Evolutionary conservation across 345 rosid species (phyloP), one percentile per base, ranked within the genome.

Genomic region (Camelina hispida): DNA sequence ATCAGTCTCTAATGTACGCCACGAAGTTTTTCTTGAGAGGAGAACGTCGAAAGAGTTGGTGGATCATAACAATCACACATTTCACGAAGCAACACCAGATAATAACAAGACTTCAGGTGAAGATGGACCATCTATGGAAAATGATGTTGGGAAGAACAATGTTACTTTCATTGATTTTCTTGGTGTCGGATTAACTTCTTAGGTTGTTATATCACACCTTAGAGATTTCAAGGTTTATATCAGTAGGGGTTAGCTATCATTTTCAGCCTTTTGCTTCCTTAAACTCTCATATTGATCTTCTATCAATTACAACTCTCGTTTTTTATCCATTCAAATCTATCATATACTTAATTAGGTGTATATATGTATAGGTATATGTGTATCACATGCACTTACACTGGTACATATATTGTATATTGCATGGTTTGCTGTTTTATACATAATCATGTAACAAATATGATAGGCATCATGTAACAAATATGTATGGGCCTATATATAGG

Each of bases 81-180:
- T 55, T 20, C 50, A 73, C 2, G 28, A 14, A 65, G 42, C 78
- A 53, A 38, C 28, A 50, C 37, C 32, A 68, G 66, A 72, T 17
- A 17, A 40, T 18, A 38, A 67, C 15, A 74, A 48, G 64, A 71
- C 44, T 32, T 63, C 68, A 50, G 55, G 20, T 55, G 82, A 47
- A 68, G 69, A 65, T 77, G 71, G 62, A 57, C 48, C 76, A 20
- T 63, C 70, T 43, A 59, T 12, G 40, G 71, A 15, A 71, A 69
- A 65, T 74, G 71, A 71, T 53, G 78, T 68, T 65, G 73, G 10
- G 59, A 59, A 66, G 58, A 66, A 52, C n/a, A 75, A 76, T 72
- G 84, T 78, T 81, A 57, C 81, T 42, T 81, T 83, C 70, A 84
- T 86, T 62, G 90, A 86, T 71, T 86, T 86, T 84, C 90, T 86